Conservation (phyloP, 2,329 filamentous ascomycete species). For the Phaeophleospora eucalypticola region DNA sequence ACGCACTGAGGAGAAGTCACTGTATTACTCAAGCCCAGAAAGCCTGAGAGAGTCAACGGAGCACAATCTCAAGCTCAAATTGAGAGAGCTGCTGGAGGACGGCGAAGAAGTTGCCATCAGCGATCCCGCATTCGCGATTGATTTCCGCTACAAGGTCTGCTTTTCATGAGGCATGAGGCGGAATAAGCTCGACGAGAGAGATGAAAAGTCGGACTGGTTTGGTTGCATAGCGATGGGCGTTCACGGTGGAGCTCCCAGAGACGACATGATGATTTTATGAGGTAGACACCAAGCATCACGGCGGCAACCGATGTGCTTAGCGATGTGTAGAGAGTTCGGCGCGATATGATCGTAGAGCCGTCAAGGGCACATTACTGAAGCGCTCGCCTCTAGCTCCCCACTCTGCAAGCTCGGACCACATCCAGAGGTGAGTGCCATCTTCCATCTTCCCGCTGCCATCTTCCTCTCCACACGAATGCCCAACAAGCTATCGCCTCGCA, state of each 20-base stretch:
- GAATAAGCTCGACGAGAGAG: not conserved
- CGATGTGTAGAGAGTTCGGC: no score
- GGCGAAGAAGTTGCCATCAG: constrained; percentile 90
- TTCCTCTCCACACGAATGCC: no score
- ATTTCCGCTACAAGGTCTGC: constrained; percentile 58
- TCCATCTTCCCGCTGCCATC: no score
- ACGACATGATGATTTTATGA: not conserved
- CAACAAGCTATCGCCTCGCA: no score
- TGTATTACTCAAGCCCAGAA: constrained; percentile 84
- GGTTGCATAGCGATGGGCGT: constrained; percentile 1
- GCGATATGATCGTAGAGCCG: no score
- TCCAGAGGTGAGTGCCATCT: no score
- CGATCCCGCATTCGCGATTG: constrained; percentile 75
- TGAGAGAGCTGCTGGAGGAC: constrained; percentile 70
- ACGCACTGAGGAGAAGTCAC: constrained; percentile 71
- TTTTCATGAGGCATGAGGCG: constrained; percentile 10
- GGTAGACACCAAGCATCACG: no score
- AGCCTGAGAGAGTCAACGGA: constrained; percentile 80
- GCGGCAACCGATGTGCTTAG: no score
- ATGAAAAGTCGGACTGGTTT: not conserved
- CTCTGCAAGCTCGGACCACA: no score
- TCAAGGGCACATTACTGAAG: no score
- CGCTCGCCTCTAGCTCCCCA: no score
- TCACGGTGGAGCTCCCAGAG: not conserved
- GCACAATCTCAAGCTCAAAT: constrained; percentile 73